Conservation (phyloP, 345 rosid genomes). For the Rhodamnia argentea region DNA sequence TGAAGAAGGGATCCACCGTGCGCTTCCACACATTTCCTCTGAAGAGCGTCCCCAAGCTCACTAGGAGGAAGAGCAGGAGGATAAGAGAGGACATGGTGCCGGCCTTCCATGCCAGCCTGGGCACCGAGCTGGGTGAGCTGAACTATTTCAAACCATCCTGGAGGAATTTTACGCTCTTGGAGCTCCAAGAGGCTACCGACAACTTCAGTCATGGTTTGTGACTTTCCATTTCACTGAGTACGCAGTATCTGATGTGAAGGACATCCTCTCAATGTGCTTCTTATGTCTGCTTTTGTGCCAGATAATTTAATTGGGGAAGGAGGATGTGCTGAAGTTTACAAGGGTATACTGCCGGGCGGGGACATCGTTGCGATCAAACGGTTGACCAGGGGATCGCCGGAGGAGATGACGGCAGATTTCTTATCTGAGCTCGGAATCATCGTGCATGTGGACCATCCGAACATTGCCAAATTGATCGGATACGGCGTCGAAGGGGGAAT, state of each 20-base stretch:
- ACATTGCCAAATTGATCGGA: conserved; percentile 77
- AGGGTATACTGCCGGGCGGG: conserved; percentile 56
- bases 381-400: conserved; percentile 65
- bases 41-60: conserved; percentile 42
- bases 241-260: background rate
- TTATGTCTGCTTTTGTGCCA: conserved; percentile 7
- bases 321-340: conserved; percentile 87
- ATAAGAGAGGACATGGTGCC: conserved; percentile 49
- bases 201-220: conserved; percentile 58
- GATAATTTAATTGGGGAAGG: conserved; percentile 86
- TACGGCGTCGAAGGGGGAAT: conserved; percentile 94
- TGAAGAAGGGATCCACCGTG: conserved; percentile 50
- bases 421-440: conserved; percentile 86
- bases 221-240: background rate
- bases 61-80: conserved; percentile 56
- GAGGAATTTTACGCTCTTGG: conserved; percentile 64
- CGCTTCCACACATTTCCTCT: conserved; percentile 38
- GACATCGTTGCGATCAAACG: conserved; percentile 61
- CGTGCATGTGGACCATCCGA: conserved; percentile 91
- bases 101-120: conserved; percentile 26
- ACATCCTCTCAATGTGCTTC: background rate
- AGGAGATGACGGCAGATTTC: conserved; percentile 80
- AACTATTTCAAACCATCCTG: conserved; percentile 53
- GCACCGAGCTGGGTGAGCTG: conserved; percentile 41
- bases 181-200: conserved; percentile 62